These are phyloP conservation scores for Aspergillus floridensis DNA, from an alignment of 2,329 filamentous ascomycete genomes.

Conservation along the genomic window DNA sequence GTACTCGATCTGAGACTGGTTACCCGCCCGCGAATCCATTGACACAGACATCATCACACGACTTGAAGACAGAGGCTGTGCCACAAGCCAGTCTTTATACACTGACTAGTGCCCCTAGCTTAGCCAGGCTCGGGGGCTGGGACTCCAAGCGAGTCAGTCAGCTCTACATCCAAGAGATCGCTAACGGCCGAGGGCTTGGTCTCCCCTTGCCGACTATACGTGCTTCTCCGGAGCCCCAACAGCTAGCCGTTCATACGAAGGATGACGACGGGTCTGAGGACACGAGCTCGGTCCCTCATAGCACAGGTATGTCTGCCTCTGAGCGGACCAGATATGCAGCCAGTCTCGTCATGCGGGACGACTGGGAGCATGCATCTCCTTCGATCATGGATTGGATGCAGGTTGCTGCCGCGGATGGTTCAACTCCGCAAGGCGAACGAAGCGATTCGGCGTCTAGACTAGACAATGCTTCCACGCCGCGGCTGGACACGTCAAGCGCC, in stretches of 20 bases:
- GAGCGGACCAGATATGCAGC: slow-evolving; percentile 35
- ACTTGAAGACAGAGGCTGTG: slow-evolving; percentile 35
- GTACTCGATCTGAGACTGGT: slow-evolving; percentile 39
- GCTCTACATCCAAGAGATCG: slow-evolving; percentile 53
- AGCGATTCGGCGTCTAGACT: slow-evolving; percentile 9
- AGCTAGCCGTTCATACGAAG: slow-evolving; percentile 13
- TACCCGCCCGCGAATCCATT: slow-evolving; percentile 14
- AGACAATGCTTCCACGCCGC: slow-evolving; percentile 29
- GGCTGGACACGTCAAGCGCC: slow-evolving; percentile 15
- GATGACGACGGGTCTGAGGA: slow-evolving; percentile 31
- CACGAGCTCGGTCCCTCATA: slow-evolving; percentile 33
- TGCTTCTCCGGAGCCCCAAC: slow-evolving; percentile 23
- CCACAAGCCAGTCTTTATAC: slow-evolving; percentile 44
- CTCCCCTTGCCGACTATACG: slow-evolving; percentile 21
- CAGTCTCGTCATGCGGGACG: slow-evolving; percentile 45
- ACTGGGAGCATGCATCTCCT: slow-evolving; percentile 50
- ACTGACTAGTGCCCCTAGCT: slow-evolving; percentile 50
- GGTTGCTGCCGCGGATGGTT: slow-evolving; percentile 41
- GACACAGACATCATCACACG: slow-evolving; percentile 38
- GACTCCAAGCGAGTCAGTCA: slow-evolving; percentile 55
- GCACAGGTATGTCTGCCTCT: slow-evolving; percentile 28
- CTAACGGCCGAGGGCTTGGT: slow-evolving; percentile 31
- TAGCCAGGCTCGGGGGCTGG: slow-evolving; percentile 55
- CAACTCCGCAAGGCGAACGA: slow-evolving; percentile 36
- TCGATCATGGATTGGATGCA: slow-evolving; percentile 52